These are phyloP conservation scores for Globisporangium ultimum DNA, from an alignment of 352 stramenopile genomes.

Conservation along the genomic window DNA sequence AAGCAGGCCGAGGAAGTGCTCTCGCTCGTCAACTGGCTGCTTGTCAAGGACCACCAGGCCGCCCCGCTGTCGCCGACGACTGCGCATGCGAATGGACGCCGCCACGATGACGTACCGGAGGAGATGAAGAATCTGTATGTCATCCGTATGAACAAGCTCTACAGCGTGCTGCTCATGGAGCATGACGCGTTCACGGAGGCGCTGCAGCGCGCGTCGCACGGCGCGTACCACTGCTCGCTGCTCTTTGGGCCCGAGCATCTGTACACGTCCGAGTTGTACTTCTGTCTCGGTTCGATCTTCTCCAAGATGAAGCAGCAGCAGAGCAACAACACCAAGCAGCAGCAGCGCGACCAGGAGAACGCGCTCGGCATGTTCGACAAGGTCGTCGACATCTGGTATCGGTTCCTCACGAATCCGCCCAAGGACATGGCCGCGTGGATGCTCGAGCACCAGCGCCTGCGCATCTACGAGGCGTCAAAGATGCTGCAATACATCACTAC, in stretches of 20 bases:
- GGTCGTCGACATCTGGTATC: conserved; percentile 78
- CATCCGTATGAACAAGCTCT: conserved; percentile 74
- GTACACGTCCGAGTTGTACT: conserved; percentile 77
- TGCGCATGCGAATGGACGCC: neutral
- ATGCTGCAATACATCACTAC: conserved; percentile 63
- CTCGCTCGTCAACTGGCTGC: conserved; percentile 67
- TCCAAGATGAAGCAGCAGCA: conserved; percentile 37
- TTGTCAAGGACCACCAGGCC: conserved; percentile 52
- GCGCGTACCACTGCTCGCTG: conserved; percentile 66
- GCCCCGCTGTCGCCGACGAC: no score
- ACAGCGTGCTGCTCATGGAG: conserved; percentile 56
- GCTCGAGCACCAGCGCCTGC: conserved; percentile 51
- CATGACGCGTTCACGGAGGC: conserved; percentile 43
- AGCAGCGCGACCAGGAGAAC: conserved; percentile 31
- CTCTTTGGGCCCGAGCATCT: conserved; percentile 71
- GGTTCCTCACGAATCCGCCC: conserved; percentile 64
- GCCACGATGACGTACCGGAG: conserved; percentile 29
- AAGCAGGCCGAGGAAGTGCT: conserved; percentile 65
- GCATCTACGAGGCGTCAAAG: conserved; percentile 45
- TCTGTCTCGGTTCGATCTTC: conserved; percentile 63
- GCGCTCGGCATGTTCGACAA: conserved; percentile 74
- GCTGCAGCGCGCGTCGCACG: conserved; percentile 57
- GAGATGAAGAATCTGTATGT: conserved; percentile 61
- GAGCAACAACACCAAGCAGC: conserved; percentile 14
- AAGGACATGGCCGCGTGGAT: conserved; percentile 64